A percentile compares a stretch with the other conserved stretches of the same genome.
These are phyloP conservation scores for Phytophthora sojae DNA, from an alignment of 352 stramenopile genomes.

Conservation along the genomic window DNA sequence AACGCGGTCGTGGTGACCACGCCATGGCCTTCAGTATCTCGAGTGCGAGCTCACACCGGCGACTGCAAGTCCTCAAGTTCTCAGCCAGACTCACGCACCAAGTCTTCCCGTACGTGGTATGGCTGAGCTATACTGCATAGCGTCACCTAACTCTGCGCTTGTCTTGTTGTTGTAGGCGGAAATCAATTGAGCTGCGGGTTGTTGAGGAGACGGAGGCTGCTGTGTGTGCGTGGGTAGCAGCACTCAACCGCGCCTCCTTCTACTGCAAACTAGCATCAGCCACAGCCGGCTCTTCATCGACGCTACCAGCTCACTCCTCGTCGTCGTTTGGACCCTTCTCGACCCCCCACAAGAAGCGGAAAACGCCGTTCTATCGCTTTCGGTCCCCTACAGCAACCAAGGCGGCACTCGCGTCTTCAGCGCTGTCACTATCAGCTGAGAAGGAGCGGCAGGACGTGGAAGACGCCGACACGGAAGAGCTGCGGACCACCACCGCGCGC, in stretches of 20 bases:
- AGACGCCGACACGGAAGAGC: constrained; percentile 44
- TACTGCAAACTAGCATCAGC: constrained; percentile 64
- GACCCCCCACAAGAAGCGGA: constrained; percentile 38
- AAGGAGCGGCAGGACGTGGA: constrained; percentile 35
- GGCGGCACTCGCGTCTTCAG: constrained; percentile 46
- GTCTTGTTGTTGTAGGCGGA: constrained; percentile 39
- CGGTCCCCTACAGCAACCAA: constrained; percentile 49
- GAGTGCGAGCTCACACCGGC: constrained; percentile 60
- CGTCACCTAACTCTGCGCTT: background rate
- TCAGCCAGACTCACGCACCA: constrained; percentile 74
- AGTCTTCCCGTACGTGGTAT: constrained; percentile 52
- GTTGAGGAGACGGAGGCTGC: constrained; percentile 62
- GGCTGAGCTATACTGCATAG: background rate
- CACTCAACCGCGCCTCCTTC: constrained; percentile 76
- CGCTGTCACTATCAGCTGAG: constrained; percentile 25
- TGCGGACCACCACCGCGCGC: constrained; percentile 26
- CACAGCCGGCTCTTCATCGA: constrained; percentile 29
- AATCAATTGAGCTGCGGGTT: constrained; percentile 71
- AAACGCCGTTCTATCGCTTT: constrained; percentile 67
- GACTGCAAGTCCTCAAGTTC: constrained; percentile 79
- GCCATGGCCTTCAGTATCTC: constrained; percentile 78
- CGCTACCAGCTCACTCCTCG: constrained; percentile 45
- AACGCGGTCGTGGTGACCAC: constrained; percentile 67
- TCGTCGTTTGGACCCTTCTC: constrained; percentile 47
- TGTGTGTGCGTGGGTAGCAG: constrained; percentile 64